phyloP scores from a whole-genome alignment of 495 filamentous ascomycete species.

The Penicillium manginii region DNA sequence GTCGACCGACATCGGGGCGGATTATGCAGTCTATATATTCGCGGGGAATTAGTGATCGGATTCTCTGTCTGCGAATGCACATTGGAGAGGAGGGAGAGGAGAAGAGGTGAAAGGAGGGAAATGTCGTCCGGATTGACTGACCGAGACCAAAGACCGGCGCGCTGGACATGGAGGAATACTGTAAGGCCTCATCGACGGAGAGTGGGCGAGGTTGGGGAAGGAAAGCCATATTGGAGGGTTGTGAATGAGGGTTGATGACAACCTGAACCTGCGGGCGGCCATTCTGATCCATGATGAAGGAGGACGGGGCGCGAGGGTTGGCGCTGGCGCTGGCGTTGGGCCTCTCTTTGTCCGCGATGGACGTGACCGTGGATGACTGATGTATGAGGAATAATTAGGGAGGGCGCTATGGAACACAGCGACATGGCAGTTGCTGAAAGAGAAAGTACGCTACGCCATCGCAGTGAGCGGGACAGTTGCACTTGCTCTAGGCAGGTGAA shows the following conservation, averaged over 20 bases:
- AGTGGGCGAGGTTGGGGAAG: constrained; percentile 49
- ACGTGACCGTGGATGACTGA: constrained; percentile 5
- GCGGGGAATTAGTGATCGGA: background rate
- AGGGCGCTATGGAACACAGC: constrained; percentile 50
- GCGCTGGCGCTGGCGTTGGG: constrained; percentile 13
- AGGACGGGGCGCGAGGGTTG: constrained; percentile 9
- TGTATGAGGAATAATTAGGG: constrained; percentile 18
- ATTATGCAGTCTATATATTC: constrained; percentile 41
- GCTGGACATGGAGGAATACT: constrained; percentile 89
- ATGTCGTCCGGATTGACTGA: constrained; percentile 38
- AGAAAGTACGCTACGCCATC: background rate
- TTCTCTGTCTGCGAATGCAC: constrained; percentile 1
- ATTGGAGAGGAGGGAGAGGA: background rate
- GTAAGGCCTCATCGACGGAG: constrained; percentile 81
- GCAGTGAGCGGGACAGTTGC: too few species aligned
- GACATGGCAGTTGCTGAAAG: constrained; percentile 40
- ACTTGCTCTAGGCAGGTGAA: too few species aligned
- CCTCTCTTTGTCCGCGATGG: constrained; percentile 7
- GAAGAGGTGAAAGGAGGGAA: too few species aligned
- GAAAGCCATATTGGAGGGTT: constrained; percentile 27
- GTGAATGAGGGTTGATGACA: constrained; percentile 44
- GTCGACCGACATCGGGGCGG: constrained; percentile 46
- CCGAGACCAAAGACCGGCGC: constrained; percentile 85
- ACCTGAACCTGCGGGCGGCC: constrained; percentile 49
- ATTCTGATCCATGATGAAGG: constrained; percentile 45